These are phyloP conservation scores for Amauroascus niger DNA, from an alignment of 2,329 filamentous ascomycete species.

Conservation along the genomic window DNA sequence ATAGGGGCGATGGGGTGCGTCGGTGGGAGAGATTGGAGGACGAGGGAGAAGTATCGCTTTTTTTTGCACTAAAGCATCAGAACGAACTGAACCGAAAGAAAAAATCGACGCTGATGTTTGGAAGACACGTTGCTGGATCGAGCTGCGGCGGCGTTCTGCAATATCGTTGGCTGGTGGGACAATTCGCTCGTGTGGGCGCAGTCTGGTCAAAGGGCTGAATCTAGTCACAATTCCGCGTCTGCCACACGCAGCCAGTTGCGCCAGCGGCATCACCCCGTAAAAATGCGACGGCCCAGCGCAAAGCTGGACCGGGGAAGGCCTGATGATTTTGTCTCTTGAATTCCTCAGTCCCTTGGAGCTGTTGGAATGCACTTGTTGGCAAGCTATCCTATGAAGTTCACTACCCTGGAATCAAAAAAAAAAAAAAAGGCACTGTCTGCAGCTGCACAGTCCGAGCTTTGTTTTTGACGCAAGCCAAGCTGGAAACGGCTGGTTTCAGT, in stretches of 20 bases:
- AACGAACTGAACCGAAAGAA: background rate
- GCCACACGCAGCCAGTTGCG: conserved; percentile 5
- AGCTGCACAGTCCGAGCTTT: background rate
- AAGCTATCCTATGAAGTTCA: conserved; percentile 1
- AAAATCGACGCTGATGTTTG: conserved; percentile 16
- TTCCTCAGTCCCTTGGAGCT: background rate
- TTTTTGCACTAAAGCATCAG: background rate
- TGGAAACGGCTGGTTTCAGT: conserved; percentile 2
- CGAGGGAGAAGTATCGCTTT: background rate
- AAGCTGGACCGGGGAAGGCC: conserved; percentile 9
- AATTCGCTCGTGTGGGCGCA: conserved; percentile 5
- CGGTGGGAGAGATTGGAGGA: conserved; percentile 6
- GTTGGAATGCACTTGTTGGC: background rate
- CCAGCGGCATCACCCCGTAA: conserved; percentile 10
- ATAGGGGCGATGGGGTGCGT: conserved; percentile 17
- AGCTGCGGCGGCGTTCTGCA: conserved; percentile 2
- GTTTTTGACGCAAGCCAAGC: conserved; percentile 5
- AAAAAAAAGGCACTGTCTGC: background rate
- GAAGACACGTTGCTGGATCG: conserved; percentile 21
- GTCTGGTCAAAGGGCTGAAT: conserved; percentile 4
- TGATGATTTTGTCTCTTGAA: background rate
- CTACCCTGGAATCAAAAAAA: background rate
- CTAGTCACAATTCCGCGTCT: conserved; percentile 6
- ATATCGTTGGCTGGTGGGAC: conserved; percentile 4
- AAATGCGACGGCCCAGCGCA: conserved; percentile 7